Base-by-base conservation (phyloP, 139 green algal genomes). In the Chlamydomonas eustigma region DNA sequence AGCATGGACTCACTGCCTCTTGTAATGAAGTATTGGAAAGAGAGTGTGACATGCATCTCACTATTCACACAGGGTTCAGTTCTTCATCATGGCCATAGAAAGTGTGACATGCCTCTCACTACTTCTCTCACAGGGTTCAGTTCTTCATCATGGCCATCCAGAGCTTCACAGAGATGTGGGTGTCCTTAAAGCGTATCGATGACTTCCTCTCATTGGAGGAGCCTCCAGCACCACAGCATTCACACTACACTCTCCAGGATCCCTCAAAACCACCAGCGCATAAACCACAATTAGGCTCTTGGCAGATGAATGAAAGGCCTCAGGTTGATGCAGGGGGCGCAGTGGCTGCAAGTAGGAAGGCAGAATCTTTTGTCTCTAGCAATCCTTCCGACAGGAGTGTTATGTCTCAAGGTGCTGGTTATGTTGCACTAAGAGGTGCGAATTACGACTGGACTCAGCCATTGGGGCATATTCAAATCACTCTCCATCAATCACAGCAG, bases 121-220 rank as follows among this genome's bases (percentile, higher is more conserved):
- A n/a, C n/a, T n/a, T n/a, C n/a, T n/a, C n/a, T 71, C 18, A 18
- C 44, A 58, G 44, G 63, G 35, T 74, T 12, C 66, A 50, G 35
- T 74, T 74, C 66, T 74, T 74, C 66, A 50, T 74, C 5, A 74
- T 50, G 66, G 86, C 39, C 22, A 81, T 95, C 25, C 85, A 93
- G 52, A 81, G 68, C 3, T 6, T 85, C 3, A 84, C 80, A 2
- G 91, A 96, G 84, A 80, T 90, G 35, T 73, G 76, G 1, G 77
- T 95, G 2, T 85, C 84, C 1, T 38, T 95, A 74, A 72, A 77
- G 37, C 83, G 92, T 37, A 86, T 96, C 39, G 87, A 88, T 64
- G 76, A 67, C 37, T 96, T 96, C 79, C 83, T 96, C 12, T 76
- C 67, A 1, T 83, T 90, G 44, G 83, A 85, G 3, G 91, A 96